phyloP scores from a whole-genome alignment of 2,329 filamentous ascomycete genomes.

The Chaetomium globosum region DNA sequence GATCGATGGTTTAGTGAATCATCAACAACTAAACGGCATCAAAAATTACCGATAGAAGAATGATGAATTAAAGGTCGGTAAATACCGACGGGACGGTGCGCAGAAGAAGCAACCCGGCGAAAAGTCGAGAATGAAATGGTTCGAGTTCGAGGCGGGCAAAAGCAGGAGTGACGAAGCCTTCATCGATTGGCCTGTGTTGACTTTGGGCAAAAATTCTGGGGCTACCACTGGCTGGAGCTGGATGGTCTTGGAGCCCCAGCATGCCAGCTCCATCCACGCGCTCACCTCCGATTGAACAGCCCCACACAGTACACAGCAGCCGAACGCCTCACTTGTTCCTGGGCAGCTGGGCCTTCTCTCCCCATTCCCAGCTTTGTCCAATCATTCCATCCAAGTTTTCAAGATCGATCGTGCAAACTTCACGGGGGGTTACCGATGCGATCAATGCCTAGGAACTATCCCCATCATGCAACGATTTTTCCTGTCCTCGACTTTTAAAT shows the following conservation, averaged over 20 bases:
- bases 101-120: conserved; percentile 21
- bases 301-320: conserved; percentile 14
- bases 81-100: conserved; percentile 8
- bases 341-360: not conserved
- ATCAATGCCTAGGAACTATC: not conserved
- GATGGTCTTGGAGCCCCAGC: conserved; percentile 31
- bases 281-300: conserved; percentile 31
- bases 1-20: conserved; percentile 19
- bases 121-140: conserved; percentile 9
- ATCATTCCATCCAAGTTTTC: not conserved
- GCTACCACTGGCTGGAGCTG: conserved; percentile 36
- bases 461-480: not conserved
- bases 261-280: conserved; percentile 31
- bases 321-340: conserved; percentile 1
- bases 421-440: not conserved
- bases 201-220: conserved; percentile 38
- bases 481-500: not conserved
- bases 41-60: conserved; percentile 14
- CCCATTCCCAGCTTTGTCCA: not conserved
- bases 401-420: not conserved
- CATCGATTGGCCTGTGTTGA: conserved; percentile 41
- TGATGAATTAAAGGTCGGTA: conserved; percentile 18
- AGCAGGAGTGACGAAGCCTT: conserved; percentile 38
- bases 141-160: conserved; percentile 27
- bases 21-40: conserved; percentile 24